Base-by-base conservation (phyloP, 495 filamentous ascomycete genomes). In the Parathielavia hyrcaniae region DNA sequence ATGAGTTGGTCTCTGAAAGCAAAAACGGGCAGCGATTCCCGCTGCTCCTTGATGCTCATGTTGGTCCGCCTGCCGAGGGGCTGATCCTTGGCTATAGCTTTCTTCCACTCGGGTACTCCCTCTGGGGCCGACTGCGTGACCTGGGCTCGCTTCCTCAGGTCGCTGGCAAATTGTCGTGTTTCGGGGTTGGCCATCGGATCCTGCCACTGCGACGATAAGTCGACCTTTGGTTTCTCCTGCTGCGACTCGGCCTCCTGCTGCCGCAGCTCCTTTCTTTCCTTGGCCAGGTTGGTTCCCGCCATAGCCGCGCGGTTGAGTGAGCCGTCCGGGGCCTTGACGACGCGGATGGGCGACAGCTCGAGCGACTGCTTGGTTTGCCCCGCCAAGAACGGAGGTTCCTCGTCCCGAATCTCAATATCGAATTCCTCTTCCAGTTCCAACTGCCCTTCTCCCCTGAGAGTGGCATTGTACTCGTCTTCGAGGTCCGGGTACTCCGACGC, bases 361-460 rank as follows among this genome's bases (percentile, higher is more conserved):
- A 97, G 79, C 19, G 88, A 92, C 69, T 95, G 91, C 65, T 96
- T 96, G 2, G 93, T 98, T 73, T 97, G 95, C 1, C 93, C 93
- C 10, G 90, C 89, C 44, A 98, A 72, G 78, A 98, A 98, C 0
- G 95, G 95, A 14, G 93, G 93, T 64, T 98, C 93, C 64, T 97
- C 95, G 59, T 97, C 95, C 65, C 84, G 80, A 46, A 98, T 87
- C 70, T 98, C 93, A 61, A 98, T 98, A 71, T 98, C 93, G 10
- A 97, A 81, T 69, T 98, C 93, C 73, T 97, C 90, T 73, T 98
- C 93, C 59, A 97, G 82, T 68, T 97, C 92, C 70, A 97, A 90
- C 19, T 86, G 83, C 13, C 87, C 89, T 63, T 93, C 88, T 3
- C 91, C 93, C 47, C 85, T 86, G 17, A 96, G 73, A 0, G 90